Conservation (phyloP, 805 yeast species). For the Wickerhamiella domercqiae region DNA sequence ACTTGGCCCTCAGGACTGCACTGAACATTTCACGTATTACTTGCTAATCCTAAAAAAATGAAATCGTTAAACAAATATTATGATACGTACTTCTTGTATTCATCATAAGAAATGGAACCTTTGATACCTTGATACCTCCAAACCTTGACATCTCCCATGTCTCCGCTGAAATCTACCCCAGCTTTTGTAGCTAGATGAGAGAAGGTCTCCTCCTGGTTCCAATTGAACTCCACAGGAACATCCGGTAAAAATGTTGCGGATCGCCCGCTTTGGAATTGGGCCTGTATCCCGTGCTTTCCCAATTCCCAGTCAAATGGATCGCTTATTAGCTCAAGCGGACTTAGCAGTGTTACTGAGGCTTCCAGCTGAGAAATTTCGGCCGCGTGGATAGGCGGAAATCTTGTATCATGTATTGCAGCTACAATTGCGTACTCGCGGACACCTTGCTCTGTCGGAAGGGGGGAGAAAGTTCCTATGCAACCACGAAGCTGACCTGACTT, state of each 20-base stretch:
- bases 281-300: slow-evolving; percentile 69
- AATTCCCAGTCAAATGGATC: slow-evolving; percentile 60
- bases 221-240: slow-evolving; percentile 75
- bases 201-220: slow-evolving; percentile 63
- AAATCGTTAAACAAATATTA: too few species aligned
- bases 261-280: slow-evolving; percentile 32
- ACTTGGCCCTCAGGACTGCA: slow-evolving; percentile 7
- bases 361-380: slow-evolving; percentile 39
- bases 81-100: slow-evolving; percentile 21
- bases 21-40: too few species aligned
- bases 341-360: slow-evolving; percentile 50
- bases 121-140: slow-evolving; percentile 44
- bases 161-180: slow-evolving; percentile 11
- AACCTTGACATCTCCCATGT: slow-evolving; percentile 29
- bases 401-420: slow-evolving; percentile 62
- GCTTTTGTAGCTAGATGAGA: slow-evolving; percentile 60
- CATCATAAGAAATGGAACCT: slow-evolving; percentile 28
- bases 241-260: slow-evolving; percentile 82
- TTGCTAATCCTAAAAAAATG: too few species aligned
- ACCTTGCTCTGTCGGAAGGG: slow-evolving; percentile 39
- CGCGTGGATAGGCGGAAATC: slow-evolving; percentile 51
- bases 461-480: slow-evolving; percentile 80
- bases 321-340: slow-evolving; percentile 37
- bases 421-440: slow-evolving; percentile 44
- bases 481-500: slow-evolving; percentile 42